These are phyloP conservation scores for Bruguiera sexangula DNA, from an alignment of 345 rosid species.

Conservation along the genomic window DNA sequence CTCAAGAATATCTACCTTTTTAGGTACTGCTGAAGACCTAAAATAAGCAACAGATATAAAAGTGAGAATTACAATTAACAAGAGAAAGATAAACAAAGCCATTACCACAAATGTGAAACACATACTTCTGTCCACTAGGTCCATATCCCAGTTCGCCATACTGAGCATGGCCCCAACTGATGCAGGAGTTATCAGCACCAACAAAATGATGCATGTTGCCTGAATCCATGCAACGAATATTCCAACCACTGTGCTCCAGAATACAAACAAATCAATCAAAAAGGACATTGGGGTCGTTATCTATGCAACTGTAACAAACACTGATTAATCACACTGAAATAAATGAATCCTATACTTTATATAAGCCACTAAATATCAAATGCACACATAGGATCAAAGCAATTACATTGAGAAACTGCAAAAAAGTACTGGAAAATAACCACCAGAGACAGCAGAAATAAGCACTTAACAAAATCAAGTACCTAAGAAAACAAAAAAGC, in stretches of 20 bases:
- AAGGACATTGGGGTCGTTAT: background rate
- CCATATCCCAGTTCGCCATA: constrained; percentile 98
- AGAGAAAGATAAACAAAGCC: background rate
- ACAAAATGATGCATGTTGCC: constrained; percentile 97
- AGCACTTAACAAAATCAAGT: too few species aligned
- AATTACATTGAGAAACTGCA: too few species aligned
- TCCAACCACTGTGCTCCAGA: constrained; percentile 77
- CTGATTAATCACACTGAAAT: background rate
- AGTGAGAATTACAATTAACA: constrained; percentile 1
- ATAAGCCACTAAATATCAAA: background rate
- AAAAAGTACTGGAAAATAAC: too few species aligned
- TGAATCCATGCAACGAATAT: constrained; percentile 94
- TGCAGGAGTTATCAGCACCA: constrained; percentile 95
- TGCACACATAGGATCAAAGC: background rate
- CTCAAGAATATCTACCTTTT: constrained; percentile 88
- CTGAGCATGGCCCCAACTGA: constrained; percentile 96
- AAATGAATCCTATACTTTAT: background rate
- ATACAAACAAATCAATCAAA: background rate
- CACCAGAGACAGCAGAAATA: too few species aligned
- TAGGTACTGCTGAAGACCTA: constrained; percentile 92
- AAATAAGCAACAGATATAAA: constrained; percentile 14
- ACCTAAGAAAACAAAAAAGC: too few species aligned
- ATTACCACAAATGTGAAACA: background rate
- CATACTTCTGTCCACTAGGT: constrained; percentile 87
- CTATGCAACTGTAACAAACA: background rate